These are phyloP conservation scores for Ormosia semicastrata DNA, from an alignment of 306 rosid genomes.

Conservation along the genomic window DNA sequence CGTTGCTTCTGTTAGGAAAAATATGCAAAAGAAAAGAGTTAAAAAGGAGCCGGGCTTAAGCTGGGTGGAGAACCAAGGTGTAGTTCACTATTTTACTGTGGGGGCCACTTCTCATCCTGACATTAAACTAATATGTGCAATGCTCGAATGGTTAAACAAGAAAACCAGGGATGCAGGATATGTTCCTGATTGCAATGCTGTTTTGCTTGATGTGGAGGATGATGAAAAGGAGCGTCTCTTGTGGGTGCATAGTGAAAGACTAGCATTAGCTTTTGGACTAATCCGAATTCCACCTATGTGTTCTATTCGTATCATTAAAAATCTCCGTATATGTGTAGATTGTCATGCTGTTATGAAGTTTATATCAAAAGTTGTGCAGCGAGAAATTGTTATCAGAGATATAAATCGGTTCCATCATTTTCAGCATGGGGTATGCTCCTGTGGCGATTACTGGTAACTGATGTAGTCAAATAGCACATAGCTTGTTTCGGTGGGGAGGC, in stretches of 20 bases:
- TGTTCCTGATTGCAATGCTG: conserved; percentile 27
- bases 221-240: conserved; percentile 35
- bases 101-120: conserved; percentile 37
- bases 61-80: conserved; percentile 40
- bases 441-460: conserved; percentile 36
- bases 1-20: conserved; percentile 36
- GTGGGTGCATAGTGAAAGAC: conserved; percentile 40
- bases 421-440: conserved; percentile 33
- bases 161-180: conserved; percentile 34
- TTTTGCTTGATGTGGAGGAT: conserved; percentile 38
- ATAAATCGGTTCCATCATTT: conserved; percentile 38
- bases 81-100: conserved; percentile 36
- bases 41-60: conserved; percentile 37
- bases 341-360: conserved; percentile 33
- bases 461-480: not conserved
- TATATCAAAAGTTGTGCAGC: conserved; percentile 27
- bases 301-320: conserved; percentile 34
- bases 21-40: conserved; percentile 28
- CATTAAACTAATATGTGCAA: conserved; percentile 24
- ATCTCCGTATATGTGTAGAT: conserved; percentile 36
- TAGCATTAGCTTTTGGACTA: conserved; percentile 35
- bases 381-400: conserved; percentile 35
- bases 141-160: conserved; percentile 40
- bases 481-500: not conserved
- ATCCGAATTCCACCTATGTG: conserved; percentile 12